Evolutionary conservation across 345 rosid species (phyloP).

Genomic region (Conringia planisiliqua): DNA sequence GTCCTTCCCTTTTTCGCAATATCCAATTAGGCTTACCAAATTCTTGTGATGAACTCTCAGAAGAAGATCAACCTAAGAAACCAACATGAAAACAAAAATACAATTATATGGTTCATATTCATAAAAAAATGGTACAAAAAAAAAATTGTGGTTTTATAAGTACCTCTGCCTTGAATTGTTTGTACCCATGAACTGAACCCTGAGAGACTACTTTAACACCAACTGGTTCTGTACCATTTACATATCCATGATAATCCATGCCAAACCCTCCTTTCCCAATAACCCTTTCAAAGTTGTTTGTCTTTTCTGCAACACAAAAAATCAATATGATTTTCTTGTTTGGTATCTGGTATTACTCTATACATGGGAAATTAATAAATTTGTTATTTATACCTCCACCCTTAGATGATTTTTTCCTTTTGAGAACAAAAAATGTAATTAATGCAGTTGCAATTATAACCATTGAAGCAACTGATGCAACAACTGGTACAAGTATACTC

Average conservation of each 20-base stretch:
- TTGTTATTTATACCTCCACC: neutral
- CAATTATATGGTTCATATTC: neutral
- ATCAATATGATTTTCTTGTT: neutral
- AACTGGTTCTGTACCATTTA: neutral
- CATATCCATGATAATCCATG: neutral
- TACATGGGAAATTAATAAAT: neutral
- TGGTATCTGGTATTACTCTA: neutral
- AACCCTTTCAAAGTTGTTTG: slow-evolving; percentile 7
- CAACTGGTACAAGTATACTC: neutral
- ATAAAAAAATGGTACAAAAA: neutral
- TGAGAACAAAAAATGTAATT: neutral
- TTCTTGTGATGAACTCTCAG: slow-evolving; percentile 7
- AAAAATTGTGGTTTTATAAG: neutral
- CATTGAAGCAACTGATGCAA: neutral
- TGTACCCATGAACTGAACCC: neutral
- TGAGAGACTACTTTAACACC: neutral
- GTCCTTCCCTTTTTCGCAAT: slow-evolving; percentile 38
- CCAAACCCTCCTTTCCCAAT: neutral
- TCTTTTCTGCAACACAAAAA: neutral
- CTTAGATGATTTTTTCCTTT: neutral
- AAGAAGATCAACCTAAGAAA: neutral
- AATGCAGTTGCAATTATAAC: neutral
- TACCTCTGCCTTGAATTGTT: slow-evolving; percentile 24
- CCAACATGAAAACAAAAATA: neutral
- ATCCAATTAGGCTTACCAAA: slow-evolving; percentile 44